phyloP scores from a whole-genome alignment of 208 protist genomes.

The Trypanosoma brucei region DNA sequence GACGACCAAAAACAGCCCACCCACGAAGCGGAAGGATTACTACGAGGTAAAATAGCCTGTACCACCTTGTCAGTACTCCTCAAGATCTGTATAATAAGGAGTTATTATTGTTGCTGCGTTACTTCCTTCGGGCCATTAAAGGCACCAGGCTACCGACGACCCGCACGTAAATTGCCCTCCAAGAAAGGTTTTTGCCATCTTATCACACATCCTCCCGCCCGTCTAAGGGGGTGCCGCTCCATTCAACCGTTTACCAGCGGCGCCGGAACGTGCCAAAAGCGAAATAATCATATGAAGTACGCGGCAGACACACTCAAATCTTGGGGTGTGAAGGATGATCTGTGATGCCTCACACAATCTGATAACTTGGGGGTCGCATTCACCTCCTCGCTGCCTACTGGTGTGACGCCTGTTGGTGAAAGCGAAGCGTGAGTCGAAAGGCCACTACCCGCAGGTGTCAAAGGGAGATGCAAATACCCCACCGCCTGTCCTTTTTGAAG shows the following conservation, averaged over 20 bases:
- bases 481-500: background rate
- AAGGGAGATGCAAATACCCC: background rate
- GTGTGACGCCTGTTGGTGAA: background rate
- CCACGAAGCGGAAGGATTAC: too few relatives aligned
- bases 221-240: background rate
- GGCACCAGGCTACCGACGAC: too few relatives aligned
- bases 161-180: too few relatives aligned
- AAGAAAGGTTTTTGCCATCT: too few relatives aligned
- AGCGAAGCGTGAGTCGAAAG: background rate
- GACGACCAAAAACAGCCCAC: too few relatives aligned
- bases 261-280: background rate
- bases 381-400: background rate
- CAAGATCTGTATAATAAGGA: too few relatives aligned
- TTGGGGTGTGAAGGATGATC: background rate
- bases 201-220: background rate
- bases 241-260: background rate
- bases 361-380: background rate
- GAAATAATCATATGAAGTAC: background rate
- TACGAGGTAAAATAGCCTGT: too few relatives aligned
- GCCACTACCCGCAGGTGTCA: background rate
- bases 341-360: background rate
- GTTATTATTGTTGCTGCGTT: too few relatives aligned
- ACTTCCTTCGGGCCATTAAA: too few relatives aligned
- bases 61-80: too few relatives aligned
- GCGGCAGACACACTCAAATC: background rate